These are phyloP conservation scores for Phyllostachys edulis DNA, from an alignment of 176 grass and related monocot species.

Conservation along the genomic window DNA sequence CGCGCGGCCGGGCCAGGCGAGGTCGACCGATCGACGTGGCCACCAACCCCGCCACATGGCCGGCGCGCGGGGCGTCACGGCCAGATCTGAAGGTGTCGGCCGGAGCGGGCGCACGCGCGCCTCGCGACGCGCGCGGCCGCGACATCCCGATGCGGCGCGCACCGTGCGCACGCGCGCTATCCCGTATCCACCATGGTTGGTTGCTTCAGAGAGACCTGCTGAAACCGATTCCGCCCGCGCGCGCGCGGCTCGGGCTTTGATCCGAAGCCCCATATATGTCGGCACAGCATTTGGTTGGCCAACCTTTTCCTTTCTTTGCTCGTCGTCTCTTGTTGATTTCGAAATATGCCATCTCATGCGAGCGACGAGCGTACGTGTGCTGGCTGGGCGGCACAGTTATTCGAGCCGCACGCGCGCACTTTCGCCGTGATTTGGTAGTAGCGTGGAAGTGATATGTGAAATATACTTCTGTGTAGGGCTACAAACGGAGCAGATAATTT, in stretches of 20 bases:
- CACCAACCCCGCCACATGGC: slow-evolving; percentile 38
- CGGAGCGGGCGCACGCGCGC: background rate
- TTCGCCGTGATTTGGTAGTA: background rate
- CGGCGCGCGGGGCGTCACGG: background rate
- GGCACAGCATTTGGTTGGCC: slow-evolving; percentile 15
- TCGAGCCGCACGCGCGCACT: background rate
- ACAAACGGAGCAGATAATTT: too few relatives aligned
- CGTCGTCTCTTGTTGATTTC: background rate
- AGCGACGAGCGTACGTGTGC: slow-evolving; percentile 8
- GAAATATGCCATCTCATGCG: background rate
- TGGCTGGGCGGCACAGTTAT: background rate
- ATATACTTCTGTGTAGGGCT: too few relatives aligned
- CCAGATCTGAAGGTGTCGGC: background rate
- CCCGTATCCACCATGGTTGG: background rate
- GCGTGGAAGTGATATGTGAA: too few relatives aligned
- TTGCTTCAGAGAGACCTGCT: background rate
- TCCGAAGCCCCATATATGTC: slow-evolving; percentile 19
- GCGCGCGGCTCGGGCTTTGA: background rate
- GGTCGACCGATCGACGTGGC: background rate
- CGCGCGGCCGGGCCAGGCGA: background rate
- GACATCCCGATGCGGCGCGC: background rate
- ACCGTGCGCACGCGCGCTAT: background rate
- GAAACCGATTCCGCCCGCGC: background rate
- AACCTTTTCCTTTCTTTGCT: background rate
- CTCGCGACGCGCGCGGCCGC: background rate